Base-by-base conservation (phyloP, 495 filamentous ascomycete genomes). In the Patellaria atrata region DNA sequence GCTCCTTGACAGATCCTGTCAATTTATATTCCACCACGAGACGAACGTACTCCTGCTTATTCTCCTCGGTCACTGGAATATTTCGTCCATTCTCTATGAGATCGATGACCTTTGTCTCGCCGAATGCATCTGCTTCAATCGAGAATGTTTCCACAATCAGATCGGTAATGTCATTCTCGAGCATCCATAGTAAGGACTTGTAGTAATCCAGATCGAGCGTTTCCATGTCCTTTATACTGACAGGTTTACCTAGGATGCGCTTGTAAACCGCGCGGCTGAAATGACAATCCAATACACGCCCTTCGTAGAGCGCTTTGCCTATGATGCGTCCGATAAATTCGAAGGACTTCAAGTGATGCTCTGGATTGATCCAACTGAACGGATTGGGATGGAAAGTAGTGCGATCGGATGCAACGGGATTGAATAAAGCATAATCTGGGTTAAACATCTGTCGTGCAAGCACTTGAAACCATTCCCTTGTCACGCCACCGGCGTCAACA, bases 211-310 rank as follows among this genome's bases (percentile, higher is more conserved):
- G 74, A 56, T 99, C 89, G 33, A 99, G 77, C 10, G 89, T 94
- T 56, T 99, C 89, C 89, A 99, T 96, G 44, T 99, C 89, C 65
- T 96, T 99, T 57, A 96, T 79, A 3, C 85, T 94, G 21, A 94
- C 89, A 4, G 83, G 69, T 48, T 89, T 85, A 41, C 91, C 82
- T 21, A 99, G 71, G 38, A 99, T 94, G 41, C 79, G 74, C 65
- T 94, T 96, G 64, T 99, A 99, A 31, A 99, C 91, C 5, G 91
- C 89, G 50, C 89, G 73, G 58, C 84, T 93, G 66, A 99, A 99
- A 68, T 96, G 91, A 60, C 89, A 99, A 57, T 99, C 89, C 5
- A 99, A 73, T 32, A 94, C 78, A 35, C 89, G 83, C 19, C 80
- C 79, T 59, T 99, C 91, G 57, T 94, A 99, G 30, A 99, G 70